Evolutionary conservation across 352 stramenopile genomes (phyloP), one percentile per base, ranked within the genome.

Genomic region (Plasmopara halstedii): DNA sequence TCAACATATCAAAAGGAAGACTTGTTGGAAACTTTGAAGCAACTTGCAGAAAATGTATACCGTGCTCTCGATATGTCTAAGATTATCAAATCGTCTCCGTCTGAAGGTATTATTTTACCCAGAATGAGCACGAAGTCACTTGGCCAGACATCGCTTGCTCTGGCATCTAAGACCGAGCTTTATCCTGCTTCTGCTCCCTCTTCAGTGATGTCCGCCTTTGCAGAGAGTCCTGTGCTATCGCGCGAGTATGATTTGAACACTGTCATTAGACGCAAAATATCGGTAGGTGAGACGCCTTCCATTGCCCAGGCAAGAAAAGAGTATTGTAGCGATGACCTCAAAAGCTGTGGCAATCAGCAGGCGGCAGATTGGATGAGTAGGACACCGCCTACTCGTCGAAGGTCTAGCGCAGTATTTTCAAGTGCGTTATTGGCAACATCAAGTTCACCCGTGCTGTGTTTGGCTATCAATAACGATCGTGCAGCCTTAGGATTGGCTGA

Each of bases 1-100:
- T 80, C 75, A 8, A 89, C 75, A 36, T 92, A 92, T 45, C 68
- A 88, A 47, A 88, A 88, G 43, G 73, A 59, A 38, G 77, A 92
- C 18, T 51, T 92, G 10, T 51, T 77, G 14, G 64, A 79, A 13
- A 92, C 78, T 11, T 59, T 92, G 3, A 82, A 77, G 32, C 77
- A 92, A 35, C 67, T 92, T 5, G 80, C 85, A 8, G 77, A 87
- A 25, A 92, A 92, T 43, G 76, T 92, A 8, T 72, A 75, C 45
- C 80, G 77, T 13, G 80, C 80, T 2, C 62, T 92, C 2, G 77
- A 88, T 31, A 59, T 92, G 59, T 92, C 80, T 2, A 89, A 83
- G 48, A 75, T 88, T 32, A 67, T 73, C 1, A 70, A 74, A 13
- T 52, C 67, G 32, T 64, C 58, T 21, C 58, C 55, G 4, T 39